Conservation (phyloP, 805 yeast genomes). For the Diddensiella caesifluorescens region DNA sequence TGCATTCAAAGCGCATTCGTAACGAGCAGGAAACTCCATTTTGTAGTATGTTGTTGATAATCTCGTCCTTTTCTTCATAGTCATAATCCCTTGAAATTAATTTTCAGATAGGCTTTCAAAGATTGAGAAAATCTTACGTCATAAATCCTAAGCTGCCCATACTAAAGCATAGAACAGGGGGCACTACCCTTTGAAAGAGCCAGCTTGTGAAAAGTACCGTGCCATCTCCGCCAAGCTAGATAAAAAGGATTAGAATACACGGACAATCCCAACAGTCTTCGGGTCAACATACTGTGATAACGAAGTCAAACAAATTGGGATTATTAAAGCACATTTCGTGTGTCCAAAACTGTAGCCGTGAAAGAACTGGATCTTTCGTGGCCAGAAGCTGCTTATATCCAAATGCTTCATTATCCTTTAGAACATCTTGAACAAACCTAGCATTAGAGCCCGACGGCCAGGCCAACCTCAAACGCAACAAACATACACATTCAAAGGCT, state of each 20-base stretch:
- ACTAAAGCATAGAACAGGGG: conserved; percentile 86
- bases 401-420: conserved; percentile 59
- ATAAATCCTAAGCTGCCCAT: conserved; percentile 90
- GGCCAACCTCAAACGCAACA: background rate
- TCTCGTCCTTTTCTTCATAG: conserved; percentile 34
- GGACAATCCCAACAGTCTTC: conserved; percentile 39
- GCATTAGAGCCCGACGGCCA: conserved; percentile 31
- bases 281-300: conserved; percentile 48
- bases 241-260: conserved; percentile 52
- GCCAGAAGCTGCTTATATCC: conserved; percentile 48
- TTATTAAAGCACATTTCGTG: conserved; percentile 42
- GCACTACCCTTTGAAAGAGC: conserved; percentile 76
- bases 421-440: conserved; percentile 62
- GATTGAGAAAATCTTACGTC: conserved; percentile 36
- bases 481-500: conserved; percentile 52
- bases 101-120: background rate
- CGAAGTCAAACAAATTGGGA: conserved; percentile 60
- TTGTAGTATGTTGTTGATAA: conserved; percentile 35
- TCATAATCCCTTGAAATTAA: conserved; percentile 41
- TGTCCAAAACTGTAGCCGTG: conserved; percentile 62
- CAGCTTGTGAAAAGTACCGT: conserved; percentile 87
- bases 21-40: conserved; percentile 44
- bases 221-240: conserved; percentile 85
- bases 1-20: conserved; percentile 48
- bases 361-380: conserved; percentile 41